A percentile compares a stretch with the other conserved stretches of the same genome.
Evolutionary conservation across 345 rosid species (phyloP).

Genomic region (Corchorus olitorius): DNA sequence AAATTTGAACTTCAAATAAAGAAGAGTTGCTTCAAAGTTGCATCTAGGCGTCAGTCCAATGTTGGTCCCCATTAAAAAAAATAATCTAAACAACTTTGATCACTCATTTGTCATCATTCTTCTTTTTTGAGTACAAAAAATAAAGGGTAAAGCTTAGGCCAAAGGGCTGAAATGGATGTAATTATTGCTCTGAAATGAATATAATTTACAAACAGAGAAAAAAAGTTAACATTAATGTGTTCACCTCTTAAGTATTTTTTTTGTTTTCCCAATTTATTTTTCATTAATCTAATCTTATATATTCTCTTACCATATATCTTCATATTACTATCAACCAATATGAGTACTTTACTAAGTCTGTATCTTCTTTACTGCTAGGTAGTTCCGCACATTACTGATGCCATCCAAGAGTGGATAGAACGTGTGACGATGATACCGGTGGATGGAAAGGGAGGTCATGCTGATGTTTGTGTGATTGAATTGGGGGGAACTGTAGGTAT

Average conservation of each 20-base stretch:
- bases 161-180: conserved; percentile 16
- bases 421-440: conserved; percentile 83
- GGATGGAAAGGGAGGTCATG: conserved; percentile 80
- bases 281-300: too few species aligned
- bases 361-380: too few species aligned
- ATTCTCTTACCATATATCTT: too few species aligned
- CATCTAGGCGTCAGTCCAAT: not conserved
- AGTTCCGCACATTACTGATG: too few species aligned
- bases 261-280: too few species aligned
- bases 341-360: too few species aligned
- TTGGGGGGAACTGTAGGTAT: conserved; percentile 97
- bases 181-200: too few species aligned
- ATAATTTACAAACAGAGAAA: too few species aligned
- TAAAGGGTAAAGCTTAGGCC: not conserved
- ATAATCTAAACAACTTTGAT: not conserved
- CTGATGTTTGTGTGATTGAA: conserved; percentile 98
- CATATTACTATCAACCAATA: too few species aligned
- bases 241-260: too few species aligned
- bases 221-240: not conserved
- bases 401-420: conserved; percentile 96
- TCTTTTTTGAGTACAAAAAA: not conserved
- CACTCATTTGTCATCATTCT: conserved; percentile 4
- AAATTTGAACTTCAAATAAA: not conserved
- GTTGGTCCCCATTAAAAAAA: not conserved
- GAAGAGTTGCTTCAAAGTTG: conserved; percentile 15